Conservation (phyloP, 1,284 basidiomycete species). For the Psilocybe mexicana region DNA sequence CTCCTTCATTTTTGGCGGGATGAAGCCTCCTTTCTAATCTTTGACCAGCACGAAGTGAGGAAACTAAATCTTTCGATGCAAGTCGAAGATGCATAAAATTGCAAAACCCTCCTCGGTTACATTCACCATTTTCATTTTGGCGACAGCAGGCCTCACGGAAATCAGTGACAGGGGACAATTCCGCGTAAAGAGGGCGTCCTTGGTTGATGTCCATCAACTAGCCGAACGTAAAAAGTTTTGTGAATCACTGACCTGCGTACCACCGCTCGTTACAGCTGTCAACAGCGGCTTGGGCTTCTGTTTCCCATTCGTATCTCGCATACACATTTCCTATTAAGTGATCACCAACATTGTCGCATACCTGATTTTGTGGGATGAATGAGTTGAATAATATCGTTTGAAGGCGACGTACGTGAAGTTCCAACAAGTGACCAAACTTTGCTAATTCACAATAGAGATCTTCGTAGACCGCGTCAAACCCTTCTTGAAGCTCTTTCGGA, state of each 20-base stretch:
- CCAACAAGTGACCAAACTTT: slow-evolving; percentile 94
- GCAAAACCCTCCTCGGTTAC: slow-evolving; percentile 95
- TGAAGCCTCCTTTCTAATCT: slow-evolving; percentile 77
- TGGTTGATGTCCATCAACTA: slow-evolving; percentile 7
- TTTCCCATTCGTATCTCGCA: slow-evolving; percentile 97
- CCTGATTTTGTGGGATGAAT: slow-evolving; percentile 42
- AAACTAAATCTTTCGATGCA: slow-evolving; percentile 81
- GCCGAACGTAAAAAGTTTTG: background rate
- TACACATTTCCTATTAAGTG: slow-evolving; percentile 99
- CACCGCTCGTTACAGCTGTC: slow-evolving; percentile 94
- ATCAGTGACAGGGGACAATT: slow-evolving; percentile 97
- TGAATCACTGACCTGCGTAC: slow-evolving; percentile 82
- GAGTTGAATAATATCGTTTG: background rate
- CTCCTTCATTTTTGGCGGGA: slow-evolving; percentile 59
- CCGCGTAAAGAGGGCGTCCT: slow-evolving; percentile 97
- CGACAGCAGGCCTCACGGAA: slow-evolving; percentile 99
- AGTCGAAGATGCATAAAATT: slow-evolving; percentile 98
- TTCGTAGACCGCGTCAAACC: slow-evolving; percentile 97
- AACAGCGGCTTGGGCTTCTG: slow-evolving; percentile 93
- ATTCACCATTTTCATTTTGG: slow-evolving; percentile 97
- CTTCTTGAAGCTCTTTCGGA: slow-evolving; percentile 87
- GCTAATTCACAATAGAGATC: slow-evolving; percentile 91
- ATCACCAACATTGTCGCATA: slow-evolving; percentile 99
- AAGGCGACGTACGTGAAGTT: slow-evolving; percentile 78
- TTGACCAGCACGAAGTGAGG: slow-evolving; percentile 80